phyloP scores from a whole-genome alignment of 2,329 filamentous ascomycete species.

The Penicillium verrucosum region DNA sequence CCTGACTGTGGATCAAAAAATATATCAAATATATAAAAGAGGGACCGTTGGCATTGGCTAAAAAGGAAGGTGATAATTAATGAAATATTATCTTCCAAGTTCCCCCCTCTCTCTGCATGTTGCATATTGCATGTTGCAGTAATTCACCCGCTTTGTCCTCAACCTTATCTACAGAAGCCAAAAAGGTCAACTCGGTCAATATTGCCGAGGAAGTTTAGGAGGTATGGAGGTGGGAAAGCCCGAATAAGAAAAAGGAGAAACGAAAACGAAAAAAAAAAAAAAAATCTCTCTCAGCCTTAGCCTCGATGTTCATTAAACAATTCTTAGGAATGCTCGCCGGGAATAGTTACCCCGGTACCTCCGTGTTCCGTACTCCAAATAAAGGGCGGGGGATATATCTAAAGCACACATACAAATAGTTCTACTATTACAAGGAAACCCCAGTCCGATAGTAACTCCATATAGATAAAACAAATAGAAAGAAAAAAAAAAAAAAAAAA shows the following conservation, averaged over 20 bases:
- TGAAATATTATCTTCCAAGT: not conserved
- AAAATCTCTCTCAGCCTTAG: not conserved
- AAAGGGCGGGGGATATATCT: not conserved
- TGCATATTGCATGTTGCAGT: not conserved
- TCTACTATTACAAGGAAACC: not conserved
- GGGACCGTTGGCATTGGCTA: not conserved
- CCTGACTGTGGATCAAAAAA: not conserved
- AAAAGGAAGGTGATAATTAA: not conserved
- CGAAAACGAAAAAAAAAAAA: not conserved
- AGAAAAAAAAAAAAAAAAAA: not conserved
- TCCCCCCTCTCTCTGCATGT: not conserved
- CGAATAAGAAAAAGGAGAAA: not conserved
- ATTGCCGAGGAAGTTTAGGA: not conserved
- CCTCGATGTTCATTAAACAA: not conserved
- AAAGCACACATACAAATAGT: too few relatives aligned
- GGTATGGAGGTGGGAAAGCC: not conserved
- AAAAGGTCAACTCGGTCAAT: not conserved
- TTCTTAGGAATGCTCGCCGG: not conserved
- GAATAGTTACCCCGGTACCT: not conserved
- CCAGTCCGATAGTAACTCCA: not conserved
- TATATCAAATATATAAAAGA: not conserved
- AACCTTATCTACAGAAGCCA: conserved; percentile 4
- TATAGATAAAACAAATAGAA: not conserved
- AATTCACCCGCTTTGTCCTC: conserved; percentile 1
- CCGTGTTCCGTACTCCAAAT: not conserved